Conservation (phyloP, 129 eudicot genomes). For the Centella asiatica region DNA sequence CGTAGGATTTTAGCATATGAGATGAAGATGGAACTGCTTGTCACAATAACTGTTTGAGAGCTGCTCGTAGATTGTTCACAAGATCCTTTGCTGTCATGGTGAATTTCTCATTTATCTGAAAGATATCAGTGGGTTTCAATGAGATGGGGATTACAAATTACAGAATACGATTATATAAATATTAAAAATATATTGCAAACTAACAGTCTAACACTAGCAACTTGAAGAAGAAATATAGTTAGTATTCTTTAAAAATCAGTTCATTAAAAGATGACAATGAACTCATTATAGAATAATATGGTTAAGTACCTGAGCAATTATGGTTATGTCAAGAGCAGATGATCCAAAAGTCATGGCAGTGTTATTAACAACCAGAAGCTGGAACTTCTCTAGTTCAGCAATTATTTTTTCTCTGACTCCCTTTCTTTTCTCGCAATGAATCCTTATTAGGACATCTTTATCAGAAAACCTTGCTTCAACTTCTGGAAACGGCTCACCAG, state of each 20-base stretch:
- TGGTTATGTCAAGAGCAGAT: conserved; percentile 52
- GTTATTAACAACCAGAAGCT: conserved; percentile 47
- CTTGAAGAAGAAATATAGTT: background rate
- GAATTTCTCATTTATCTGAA: conserved; percentile 64
- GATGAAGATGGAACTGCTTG: too few species aligned
- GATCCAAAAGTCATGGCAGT: conserved; percentile 54
- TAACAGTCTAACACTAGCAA: too few species aligned
- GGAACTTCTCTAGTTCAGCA: conserved; percentile 56
- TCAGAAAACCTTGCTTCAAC: conserved; percentile 61
- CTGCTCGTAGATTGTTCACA: conserved; percentile 41
- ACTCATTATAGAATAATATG: too few species aligned
- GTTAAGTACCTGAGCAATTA: conserved; percentile 70
- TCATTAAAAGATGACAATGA: conserved; percentile 4
- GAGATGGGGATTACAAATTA: too few species aligned
- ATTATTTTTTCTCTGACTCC: conserved; percentile 49
- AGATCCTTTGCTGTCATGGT: conserved; percentile 50
- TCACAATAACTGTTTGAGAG: conserved; percentile 41
- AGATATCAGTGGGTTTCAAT: too few species aligned
- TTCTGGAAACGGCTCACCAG: conserved; percentile 55
- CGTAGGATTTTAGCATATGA: background rate
- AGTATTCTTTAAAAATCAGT: background rate
- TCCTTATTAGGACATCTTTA: conserved; percentile 51
- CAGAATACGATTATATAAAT: background rate
- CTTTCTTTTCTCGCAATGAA: conserved; percentile 63
- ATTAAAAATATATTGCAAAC: too few species aligned